These are phyloP conservation scores for Colletotrichum chlorophyti DNA, from an alignment of 2,329 filamentous ascomycete species.

Conservation along the genomic window DNA sequence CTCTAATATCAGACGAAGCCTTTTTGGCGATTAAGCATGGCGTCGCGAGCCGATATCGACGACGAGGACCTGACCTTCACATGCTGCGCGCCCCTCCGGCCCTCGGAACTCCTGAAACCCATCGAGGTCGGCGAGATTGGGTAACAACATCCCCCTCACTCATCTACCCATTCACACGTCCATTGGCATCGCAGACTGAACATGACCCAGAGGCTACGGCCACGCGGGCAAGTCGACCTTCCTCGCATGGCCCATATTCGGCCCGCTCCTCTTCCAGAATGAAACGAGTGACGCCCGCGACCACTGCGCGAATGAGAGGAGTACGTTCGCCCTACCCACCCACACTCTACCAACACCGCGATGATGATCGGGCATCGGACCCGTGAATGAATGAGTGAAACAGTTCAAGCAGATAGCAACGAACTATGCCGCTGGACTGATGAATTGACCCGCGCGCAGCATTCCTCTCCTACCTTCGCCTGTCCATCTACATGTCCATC, in stretches of 20 bases:
- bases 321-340: conserved; percentile 41
- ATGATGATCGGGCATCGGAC: too few relatives aligned
- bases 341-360: too few relatives aligned
- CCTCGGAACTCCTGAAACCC: conserved; percentile 44
- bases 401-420: too few relatives aligned
- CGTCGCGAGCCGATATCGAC: conserved; percentile 33
- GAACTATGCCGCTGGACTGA: background rate
- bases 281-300: conserved; percentile 77
- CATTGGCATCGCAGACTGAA: background rate
- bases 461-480: conserved; percentile 89
- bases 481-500: conserved; percentile 89
- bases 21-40: background rate
- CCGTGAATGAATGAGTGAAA: background rate
- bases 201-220: conserved; percentile 28
- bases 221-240: conserved; percentile 52
- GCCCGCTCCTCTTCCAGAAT: conserved; percentile 76
- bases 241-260: conserved; percentile 66
- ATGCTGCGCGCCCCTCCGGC: conserved; percentile 48
- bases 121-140: conserved; percentile 51
- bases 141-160: conserved; percentile 33
- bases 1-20: background rate
- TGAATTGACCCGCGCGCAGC: conserved; percentile 44
- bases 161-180: background rate
- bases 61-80: conserved; percentile 43
- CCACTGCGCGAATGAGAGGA: conserved; percentile 81